Evolutionary conservation across 805 yeast genomes (phyloP), one percentile per base, ranked within the genome.

Genomic region (Monosporozyma unispora): DNA sequence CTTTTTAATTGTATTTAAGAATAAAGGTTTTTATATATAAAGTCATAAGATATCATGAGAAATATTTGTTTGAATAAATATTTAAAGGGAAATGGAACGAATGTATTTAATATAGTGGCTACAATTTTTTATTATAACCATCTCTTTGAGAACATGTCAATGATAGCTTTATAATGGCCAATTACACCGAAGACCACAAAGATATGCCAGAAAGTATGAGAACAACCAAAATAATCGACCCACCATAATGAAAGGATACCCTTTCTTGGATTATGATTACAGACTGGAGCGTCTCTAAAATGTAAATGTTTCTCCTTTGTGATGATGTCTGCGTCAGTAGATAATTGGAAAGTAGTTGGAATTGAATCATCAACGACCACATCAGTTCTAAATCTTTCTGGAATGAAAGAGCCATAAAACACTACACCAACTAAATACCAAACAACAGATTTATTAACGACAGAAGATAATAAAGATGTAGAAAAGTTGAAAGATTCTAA

Each of bases 191-290:
- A 74, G 16, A 93, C 77, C 28, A 93, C 99, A 62, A 85, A 87
- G 11, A 88, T 64, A 68, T 91, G 99, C 99, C 99, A 91, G 28
- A 91, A 72, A 60, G 89, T 90, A 66, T 91, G 99, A 35, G 96
- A 87, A 40, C 80, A 76, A 48, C 82, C 72, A 25, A 77, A 64
- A 63, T 84, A 85, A 57, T 86, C 93, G 14, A 82, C 82, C 91
- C 96, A 89, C 91, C 84, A 91, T 19, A 85, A 63, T 0, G 88
- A 80, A 33, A 68, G 58, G 48, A 82, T 73, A 5, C 57, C 58
- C 22, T 35, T 42, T 35, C 47, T 42, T 16, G 28, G 29, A 16
- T 29, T 25, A 49, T 48, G 50, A 23, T 10, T 56, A 58, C 21
- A 72, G 3, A 66, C 64, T 5, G 81, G 82, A 4, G 54, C 47